A percentile compares a stretch with the other conserved stretches of the same genome.
Conservation (phyloP, 768 basidiomycete genomes). For the Psilocybe cubensis region DNA sequence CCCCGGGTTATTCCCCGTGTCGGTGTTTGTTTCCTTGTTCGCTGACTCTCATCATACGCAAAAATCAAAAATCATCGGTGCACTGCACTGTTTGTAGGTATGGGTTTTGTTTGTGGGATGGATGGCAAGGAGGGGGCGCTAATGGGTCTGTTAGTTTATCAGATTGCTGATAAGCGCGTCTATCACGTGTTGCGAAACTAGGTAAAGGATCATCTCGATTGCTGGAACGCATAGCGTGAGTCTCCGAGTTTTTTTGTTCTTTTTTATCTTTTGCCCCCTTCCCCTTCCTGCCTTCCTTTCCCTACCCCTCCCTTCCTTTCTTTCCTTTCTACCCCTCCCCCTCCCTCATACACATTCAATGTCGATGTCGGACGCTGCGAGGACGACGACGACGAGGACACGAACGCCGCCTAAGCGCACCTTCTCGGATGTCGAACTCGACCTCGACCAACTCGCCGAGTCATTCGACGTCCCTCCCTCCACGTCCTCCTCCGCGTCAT, state of each 20-base stretch:
- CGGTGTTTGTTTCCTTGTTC: too few relatives aligned
- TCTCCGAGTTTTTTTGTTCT: neutral
- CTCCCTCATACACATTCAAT: too few relatives aligned
- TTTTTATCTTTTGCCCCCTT: neutral
- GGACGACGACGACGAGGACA: neutral
- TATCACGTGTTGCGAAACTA: conserved; percentile 10
- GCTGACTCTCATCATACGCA: too few relatives aligned
- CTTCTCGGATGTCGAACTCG: conserved; percentile 3
- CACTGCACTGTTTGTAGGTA: too few relatives aligned
- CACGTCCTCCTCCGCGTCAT: neutral
- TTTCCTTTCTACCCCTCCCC: neutral
- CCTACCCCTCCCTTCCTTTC: neutral
- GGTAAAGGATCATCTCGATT: neutral
- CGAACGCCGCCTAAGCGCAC: neutral
- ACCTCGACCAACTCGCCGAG: conserved; percentile 2
- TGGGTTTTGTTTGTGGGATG: too few relatives aligned
- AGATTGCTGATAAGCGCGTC: conserved; percentile 6
- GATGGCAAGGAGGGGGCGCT: too few relatives aligned
- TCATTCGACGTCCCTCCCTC: neutral
- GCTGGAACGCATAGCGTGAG: neutral
- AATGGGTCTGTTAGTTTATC: neutral
- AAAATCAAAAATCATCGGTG: too few relatives aligned
- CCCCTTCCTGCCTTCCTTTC: neutral
- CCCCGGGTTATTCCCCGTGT: too few relatives aligned
- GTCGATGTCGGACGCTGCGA: neutral